Evolutionary conservation across 192 early-diverging fungal species (phyloP).

Genomic region (Coemansia guatemalensis): DNA sequence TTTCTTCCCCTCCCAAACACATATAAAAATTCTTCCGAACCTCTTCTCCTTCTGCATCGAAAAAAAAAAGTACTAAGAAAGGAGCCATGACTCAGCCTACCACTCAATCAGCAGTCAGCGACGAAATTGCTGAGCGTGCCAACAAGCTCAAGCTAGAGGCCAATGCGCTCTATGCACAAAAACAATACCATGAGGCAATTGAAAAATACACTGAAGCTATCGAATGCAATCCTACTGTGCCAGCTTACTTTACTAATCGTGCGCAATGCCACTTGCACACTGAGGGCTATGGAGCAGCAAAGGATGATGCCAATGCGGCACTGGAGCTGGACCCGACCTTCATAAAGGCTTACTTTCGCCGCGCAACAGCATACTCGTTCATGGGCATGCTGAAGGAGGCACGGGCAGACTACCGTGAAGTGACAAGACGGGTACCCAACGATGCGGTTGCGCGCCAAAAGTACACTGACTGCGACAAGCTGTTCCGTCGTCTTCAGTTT

Average conservation of each 20-base stretch:
- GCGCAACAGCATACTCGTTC: constrained; percentile 86
- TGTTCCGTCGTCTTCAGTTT: constrained; percentile 81
- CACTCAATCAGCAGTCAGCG: constrained; percentile 14
- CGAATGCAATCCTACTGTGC: constrained; percentile 73
- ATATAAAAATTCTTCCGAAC: background rate
- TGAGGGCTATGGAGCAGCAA: constrained; percentile 85
- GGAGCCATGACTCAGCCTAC: constrained; percentile 21
- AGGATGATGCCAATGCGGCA: constrained; percentile 79
- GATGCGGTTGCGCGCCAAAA: constrained; percentile 80
- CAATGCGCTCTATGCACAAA: constrained; percentile 45
- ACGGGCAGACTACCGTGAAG: constrained; percentile 70
- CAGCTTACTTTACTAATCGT: constrained; percentile 90
- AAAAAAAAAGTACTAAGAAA: background rate
- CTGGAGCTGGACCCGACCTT: constrained; percentile 78
- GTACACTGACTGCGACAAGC: constrained; percentile 88
- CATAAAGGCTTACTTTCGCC: constrained; percentile 93
- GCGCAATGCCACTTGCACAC: constrained; percentile 83
- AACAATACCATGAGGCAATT: constrained; percentile 84
- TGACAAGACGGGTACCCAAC: constrained; percentile 71
- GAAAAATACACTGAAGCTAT: constrained; percentile 92
- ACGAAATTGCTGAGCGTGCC: constrained; percentile 12
- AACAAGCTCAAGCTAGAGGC: constrained; percentile 44
- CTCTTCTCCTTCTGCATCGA: background rate
- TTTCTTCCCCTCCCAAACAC: background rate
- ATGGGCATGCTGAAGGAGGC: constrained; percentile 86